These are phyloP conservation scores for Trichoderma erinaceum DNA, from an alignment of 495 filamentous ascomycete genomes.

Conservation along the genomic window DNA sequence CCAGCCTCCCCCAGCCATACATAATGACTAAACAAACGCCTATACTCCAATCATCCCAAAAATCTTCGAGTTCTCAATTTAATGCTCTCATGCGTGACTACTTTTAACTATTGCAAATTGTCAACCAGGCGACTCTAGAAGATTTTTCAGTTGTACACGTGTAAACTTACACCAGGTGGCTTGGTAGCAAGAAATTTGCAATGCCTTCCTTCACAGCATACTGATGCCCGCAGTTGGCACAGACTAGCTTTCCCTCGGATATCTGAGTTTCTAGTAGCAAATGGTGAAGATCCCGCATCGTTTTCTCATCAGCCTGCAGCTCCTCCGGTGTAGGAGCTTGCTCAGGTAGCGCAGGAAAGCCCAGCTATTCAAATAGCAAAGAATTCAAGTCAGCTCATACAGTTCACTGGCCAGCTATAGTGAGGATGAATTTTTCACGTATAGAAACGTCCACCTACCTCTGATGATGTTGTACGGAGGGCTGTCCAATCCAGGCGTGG, in stretches of 20 bases:
- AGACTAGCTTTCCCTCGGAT: constrained; percentile 77
- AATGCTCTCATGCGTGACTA: too few relatives aligned
- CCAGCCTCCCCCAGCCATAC: not conserved
- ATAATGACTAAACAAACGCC: constrained; percentile 11
- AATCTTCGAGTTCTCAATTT: not conserved
- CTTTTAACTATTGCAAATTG: too few relatives aligned
- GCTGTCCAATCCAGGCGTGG: constrained; percentile 85
- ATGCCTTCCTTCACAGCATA: constrained; percentile 93
- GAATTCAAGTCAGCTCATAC: not conserved
- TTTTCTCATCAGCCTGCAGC: constrained; percentile 55
- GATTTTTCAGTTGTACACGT: not conserved
- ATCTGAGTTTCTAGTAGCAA: constrained; percentile 88
- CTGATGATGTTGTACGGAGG: constrained; percentile 62
- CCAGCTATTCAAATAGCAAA: constrained; percentile 50
- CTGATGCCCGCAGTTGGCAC: constrained; percentile 85
- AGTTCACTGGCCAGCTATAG: not conserved
- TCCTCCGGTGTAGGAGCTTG: constrained; percentile 54
- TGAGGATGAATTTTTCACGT: not conserved
- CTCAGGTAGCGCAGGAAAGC: constrained; percentile 70
- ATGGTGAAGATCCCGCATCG: constrained; percentile 68
- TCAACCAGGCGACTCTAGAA: too few relatives aligned
- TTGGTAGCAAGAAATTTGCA: constrained; percentile 90
- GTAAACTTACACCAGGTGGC: constrained; percentile 63
- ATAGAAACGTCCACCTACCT: constrained; percentile 53
- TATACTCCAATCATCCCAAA: constrained; percentile 1